Conservation (phyloP, 805 yeast species). For the Brettanomyces bruxellensis region DNA sequence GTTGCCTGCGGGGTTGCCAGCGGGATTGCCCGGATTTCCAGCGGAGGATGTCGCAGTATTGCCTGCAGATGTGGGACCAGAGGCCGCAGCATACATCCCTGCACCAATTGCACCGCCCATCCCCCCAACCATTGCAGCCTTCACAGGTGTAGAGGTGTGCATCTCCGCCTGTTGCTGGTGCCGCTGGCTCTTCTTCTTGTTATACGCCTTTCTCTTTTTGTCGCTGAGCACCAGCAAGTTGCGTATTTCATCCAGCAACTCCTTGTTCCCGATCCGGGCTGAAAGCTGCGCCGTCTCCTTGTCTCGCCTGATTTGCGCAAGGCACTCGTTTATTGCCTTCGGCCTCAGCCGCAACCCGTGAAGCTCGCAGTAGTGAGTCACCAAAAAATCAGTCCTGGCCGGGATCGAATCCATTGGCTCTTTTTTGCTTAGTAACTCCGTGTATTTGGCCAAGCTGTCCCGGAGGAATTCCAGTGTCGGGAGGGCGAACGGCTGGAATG, state of each 20-base stretch:
- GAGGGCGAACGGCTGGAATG: not conserved
- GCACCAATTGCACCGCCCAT: too few species aligned
- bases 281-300: constrained; percentile 8
- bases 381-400: constrained; percentile 19
- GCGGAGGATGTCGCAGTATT: not conserved
- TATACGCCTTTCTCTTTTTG: constrained; percentile 19
- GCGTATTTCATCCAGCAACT: constrained; percentile 12
- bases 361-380: constrained; percentile 11
- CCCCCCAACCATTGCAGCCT: too few species aligned
- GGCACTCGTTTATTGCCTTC: constrained; percentile 17
- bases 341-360: constrained; percentile 15
- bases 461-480: constrained; percentile 7
- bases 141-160: too few species aligned
- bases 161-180: not conserved
- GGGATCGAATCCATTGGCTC: constrained; percentile 11
- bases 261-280: constrained; percentile 6
- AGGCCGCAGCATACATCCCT: not conserved
- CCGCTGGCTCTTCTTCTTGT: constrained; percentile 7
- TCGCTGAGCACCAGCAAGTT: constrained; percentile 16
- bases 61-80: not conserved
- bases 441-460: constrained; percentile 19
- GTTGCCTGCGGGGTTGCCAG: too few species aligned
- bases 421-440: constrained; percentile 10
- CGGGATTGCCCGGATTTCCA: not conserved
- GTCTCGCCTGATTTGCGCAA: constrained; percentile 17